A percentile compares a stretch with the other conserved stretches of the same genome.
These are phyloP conservation scores for Phialocephala sp. DNA, from an alignment of 2,329 filamentous ascomycete genomes.

Conservation along the genomic window DNA sequence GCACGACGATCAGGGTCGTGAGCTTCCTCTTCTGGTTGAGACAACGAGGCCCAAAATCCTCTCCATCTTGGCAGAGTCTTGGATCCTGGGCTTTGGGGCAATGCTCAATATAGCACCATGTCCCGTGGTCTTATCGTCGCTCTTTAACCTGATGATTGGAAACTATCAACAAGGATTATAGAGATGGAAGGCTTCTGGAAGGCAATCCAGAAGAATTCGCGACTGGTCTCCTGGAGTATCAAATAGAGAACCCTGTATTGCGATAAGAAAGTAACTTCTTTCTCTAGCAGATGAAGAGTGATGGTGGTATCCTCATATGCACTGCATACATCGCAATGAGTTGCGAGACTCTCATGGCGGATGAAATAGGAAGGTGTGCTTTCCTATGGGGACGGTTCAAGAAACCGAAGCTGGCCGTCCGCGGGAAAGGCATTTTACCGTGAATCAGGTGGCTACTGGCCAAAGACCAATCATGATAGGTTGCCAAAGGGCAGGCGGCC, in stretches of 20 bases:
- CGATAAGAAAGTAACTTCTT: slow-evolving; percentile 1
- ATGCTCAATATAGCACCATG: neutral
- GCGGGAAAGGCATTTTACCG: too few species aligned
- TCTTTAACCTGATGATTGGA: neutral
- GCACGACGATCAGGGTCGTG: neutral
- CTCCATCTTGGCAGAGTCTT: neutral
- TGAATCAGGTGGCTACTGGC: neutral
- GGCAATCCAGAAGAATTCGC: neutral
- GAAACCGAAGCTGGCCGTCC: neutral
- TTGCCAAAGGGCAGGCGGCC: too few species aligned
- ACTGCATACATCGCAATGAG: neutral
- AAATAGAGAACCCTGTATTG: neutral
- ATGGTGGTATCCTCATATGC: neutral
- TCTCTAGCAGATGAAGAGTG: neutral
- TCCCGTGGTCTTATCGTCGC: slow-evolving; percentile 1
- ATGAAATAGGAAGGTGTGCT: slow-evolving; percentile 5
- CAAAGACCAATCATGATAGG: too few species aligned
- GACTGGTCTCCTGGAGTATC: neutral
- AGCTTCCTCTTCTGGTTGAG: slow-evolving; percentile 1
- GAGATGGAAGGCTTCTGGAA: neutral
- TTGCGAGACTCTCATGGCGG: neutral
- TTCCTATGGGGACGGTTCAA: neutral
- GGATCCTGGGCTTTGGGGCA: too few species aligned
- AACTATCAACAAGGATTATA: neutral
- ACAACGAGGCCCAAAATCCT: neutral